Conservation (phyloP, 108 stramenopile species). For the Skeletonema tropicum region DNA sequence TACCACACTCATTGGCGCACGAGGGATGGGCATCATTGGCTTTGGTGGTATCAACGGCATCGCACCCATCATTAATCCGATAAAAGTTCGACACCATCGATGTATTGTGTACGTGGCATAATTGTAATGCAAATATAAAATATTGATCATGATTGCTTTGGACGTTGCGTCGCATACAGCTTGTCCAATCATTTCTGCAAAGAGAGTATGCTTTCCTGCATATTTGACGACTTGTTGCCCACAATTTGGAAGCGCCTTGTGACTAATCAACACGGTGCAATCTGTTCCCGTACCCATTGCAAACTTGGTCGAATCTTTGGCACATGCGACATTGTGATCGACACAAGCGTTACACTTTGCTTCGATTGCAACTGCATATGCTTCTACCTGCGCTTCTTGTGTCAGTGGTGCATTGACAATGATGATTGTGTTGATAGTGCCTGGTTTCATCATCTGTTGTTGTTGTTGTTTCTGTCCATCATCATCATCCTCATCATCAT, state of each 20-base stretch:
- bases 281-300: slow-evolving; percentile 60
- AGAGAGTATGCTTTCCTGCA: slow-evolving; percentile 55
- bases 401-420: slow-evolving; percentile 35
- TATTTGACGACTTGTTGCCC: slow-evolving; percentile 12
- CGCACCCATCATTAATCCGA: slow-evolving; percentile 26
- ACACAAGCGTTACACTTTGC: slow-evolving; percentile 42
- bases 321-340: slow-evolving; percentile 37
- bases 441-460: slow-evolving; percentile 8
- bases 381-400: slow-evolving; percentile 44
- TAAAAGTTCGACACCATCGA: slow-evolving; percentile 40
- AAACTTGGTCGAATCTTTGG: slow-evolving; percentile 24
- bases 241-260: neutral
- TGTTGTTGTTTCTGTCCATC: neutral
- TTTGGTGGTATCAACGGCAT: slow-evolving; percentile 35
- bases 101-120: slow-evolving; percentile 18
- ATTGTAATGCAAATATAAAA: slow-evolving; percentile 29
- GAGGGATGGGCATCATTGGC: slow-evolving; percentile 46
- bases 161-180: slow-evolving; percentile 63
- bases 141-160: slow-evolving; percentile 59
- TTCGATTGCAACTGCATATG: slow-evolving; percentile 58
- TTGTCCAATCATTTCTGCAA: slow-evolving; percentile 57
- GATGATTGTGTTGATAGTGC: slow-evolving; percentile 61
- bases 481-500: neutral
- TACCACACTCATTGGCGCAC: slow-evolving; percentile 15
- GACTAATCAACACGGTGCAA: slow-evolving; percentile 25